These are phyloP conservation scores for Thymus quinquecostatus DNA, from an alignment of 257 asterid genomes.

Conservation along the genomic window DNA sequence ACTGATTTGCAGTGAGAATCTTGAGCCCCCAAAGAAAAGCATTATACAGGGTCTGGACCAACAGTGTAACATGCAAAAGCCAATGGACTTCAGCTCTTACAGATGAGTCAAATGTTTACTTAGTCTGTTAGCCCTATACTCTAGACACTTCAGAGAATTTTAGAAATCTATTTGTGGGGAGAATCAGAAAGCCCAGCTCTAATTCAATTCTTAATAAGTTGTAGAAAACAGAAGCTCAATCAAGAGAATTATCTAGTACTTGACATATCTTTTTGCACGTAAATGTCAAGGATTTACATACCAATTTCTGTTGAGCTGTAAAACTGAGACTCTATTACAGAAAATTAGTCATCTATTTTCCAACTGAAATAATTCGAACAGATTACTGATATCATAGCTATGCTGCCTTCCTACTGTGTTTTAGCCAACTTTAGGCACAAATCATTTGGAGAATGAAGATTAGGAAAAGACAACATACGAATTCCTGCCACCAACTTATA, in stretches of 20 bases:
- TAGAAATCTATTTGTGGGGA: background rate
- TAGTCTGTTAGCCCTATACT: constrained; percentile 5
- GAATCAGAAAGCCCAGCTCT: background rate
- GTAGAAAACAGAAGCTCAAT: background rate
- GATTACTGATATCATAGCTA: constrained; percentile 2
- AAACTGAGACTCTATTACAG: background rate
- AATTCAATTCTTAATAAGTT: background rate
- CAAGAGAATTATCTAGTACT: background rate
- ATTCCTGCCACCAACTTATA: no score
- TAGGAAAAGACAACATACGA: background rate
- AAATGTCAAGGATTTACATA: background rate
- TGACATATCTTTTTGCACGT: background rate
- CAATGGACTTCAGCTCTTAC: constrained; percentile 1
- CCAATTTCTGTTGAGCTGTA: background rate
- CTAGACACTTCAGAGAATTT: background rate
- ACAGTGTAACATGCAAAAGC: background rate
- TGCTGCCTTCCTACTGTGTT: background rate
- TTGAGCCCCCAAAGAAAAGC: background rate
- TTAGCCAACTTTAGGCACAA: background rate
- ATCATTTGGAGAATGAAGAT: background rate
- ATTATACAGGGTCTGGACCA: background rate
- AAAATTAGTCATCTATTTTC: background rate
- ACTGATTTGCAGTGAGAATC: background rate
- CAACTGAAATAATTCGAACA: background rate
- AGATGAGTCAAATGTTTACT: constrained; percentile 7